Base-by-base conservation (phyloP, 225 moss, liverwort and hornwort genomes). In the Marchantia paleacea region DNA sequence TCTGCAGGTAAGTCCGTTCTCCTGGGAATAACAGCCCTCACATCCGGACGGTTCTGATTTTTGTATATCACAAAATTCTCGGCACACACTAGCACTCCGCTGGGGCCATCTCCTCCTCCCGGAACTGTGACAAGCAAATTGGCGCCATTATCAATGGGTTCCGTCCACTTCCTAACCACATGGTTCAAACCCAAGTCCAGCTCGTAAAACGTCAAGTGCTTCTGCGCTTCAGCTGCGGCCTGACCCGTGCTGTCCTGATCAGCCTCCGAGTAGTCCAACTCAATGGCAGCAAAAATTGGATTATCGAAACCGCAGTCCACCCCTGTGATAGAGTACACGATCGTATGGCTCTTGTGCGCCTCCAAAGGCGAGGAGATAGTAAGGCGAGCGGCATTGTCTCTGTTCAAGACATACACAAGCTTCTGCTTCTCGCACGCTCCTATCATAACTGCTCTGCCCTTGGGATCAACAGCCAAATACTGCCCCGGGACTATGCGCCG, bases 391-490 rank as follows among this genome's bases (percentile, higher is more conserved):
- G 99, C 94, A 85, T 99, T 99, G 81, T 99, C 99, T 15, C 99
- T 86, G 71, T 99, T 99, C 7, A 99, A 81, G 62, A 99, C 99
- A 61, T 99, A 99, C 69, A 99, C 99, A 14, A 99, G 94, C 91
- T 99, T 99, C 87, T 99, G 99, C 92, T 99, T 99, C 81, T 99
- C 99, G 76, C 92, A 89, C 72, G 99, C 99, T 72, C 94, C 99
- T 18, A 99, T 91, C 99, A 99, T 94, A 15, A 95, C 99, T 14
- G 99, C 99, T 69, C 99, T 90, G 49, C 99, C 99, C 82, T 99
- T 99, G 39, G 99, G 99, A 49, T 99, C 99, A 80, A 99, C 99
- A 18, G 99, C 99, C 83, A 99, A 82, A 53, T 91, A 99, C 74
- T 99, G 99, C 4, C 99, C 99, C n/a, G 95, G 95, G 49, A 99